These are phyloP conservation scores for Tulasnella sp. DNA, from an alignment of 768 basidiomycete genomes.

Conservation along the genomic window DNA sequence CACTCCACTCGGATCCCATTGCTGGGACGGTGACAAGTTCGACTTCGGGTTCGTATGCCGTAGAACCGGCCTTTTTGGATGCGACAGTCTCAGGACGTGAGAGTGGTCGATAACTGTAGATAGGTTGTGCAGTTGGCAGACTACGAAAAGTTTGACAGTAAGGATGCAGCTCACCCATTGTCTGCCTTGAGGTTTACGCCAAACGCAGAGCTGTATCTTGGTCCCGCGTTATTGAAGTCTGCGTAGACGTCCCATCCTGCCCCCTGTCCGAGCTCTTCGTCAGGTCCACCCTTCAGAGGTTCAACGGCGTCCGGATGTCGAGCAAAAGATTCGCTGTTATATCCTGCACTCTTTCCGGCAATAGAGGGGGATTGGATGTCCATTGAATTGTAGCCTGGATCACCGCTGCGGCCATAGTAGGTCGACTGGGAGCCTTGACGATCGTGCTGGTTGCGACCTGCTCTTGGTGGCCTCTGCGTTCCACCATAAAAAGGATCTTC, in stretches of 20 bases:
- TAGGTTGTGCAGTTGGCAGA: conserved; percentile 25
- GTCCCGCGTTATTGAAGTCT: conserved; percentile 80
- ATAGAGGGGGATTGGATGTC: no score
- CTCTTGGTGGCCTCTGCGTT: no score
- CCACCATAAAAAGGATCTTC: no score
- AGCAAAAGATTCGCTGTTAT: background rate
- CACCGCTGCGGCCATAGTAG: no score
- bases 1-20: conserved; percentile 81
- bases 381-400: no score
- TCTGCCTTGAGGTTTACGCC: conserved; percentile 32
- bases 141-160: background rate
- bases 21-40: conserved; percentile 90
- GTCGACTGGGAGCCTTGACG: no score
- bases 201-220: conserved; percentile 57
- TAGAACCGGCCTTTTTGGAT: conserved; percentile 4
- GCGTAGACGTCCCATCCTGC: conserved; percentile 69
- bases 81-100: conserved; percentile 8
- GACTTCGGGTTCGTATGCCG: conserved; percentile 36
- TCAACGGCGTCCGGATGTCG: conserved; percentile 8
- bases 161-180: conserved; percentile 10
- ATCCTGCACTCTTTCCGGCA: background rate
- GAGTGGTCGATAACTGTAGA: conserved; percentile 20
- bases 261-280: conserved; percentile 50
- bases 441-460: no score
- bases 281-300: conserved; percentile 7